Conservation (phyloP, 768 basidiomycete genomes). For the Cyclocybe cylindracea region DNA sequence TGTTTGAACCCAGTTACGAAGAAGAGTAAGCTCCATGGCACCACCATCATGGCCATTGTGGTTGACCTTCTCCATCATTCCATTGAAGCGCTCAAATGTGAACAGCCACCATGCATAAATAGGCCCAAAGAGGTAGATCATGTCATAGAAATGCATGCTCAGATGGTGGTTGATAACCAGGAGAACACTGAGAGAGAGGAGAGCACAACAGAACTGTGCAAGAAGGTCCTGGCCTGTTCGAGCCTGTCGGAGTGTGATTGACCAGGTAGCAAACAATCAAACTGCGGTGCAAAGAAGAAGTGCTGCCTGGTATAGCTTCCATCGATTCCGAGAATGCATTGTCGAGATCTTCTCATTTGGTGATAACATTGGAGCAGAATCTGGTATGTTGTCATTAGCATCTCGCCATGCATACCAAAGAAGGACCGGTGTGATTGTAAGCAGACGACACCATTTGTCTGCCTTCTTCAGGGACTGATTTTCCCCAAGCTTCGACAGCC, state of each 20-base stretch:
- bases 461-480: slow-evolving; percentile 34
- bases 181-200: background rate
- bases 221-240: slow-evolving; percentile 22
- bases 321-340: slow-evolving; percentile 13
- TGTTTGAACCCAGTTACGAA: too few species aligned
- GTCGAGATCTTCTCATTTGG: too few species aligned
- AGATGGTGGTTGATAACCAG: slow-evolving; percentile 18
- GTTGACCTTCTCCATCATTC: slow-evolving; percentile 30
- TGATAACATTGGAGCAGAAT: too few species aligned
- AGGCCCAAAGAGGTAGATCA: slow-evolving; percentile 33
- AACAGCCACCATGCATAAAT: slow-evolving; percentile 39
- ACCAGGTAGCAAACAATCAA: slow-evolving; percentile 12
- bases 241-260: slow-evolving; percentile 24
- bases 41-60: slow-evolving; percentile 30
- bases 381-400: slow-evolving; percentile 11
- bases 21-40: too few species aligned
- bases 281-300: slow-evolving; percentile 20
- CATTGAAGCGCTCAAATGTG: slow-evolving; percentile 38
- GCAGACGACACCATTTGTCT: slow-evolving; percentile 29
- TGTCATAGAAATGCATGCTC: slow-evolving; percentile 33
- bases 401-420: slow-evolving; percentile 27
- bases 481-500: slow-evolving; percentile 26
- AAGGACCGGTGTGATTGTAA: slow-evolving; percentile 24
- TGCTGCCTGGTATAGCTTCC: slow-evolving; percentile 9
- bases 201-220: slow-evolving; percentile 15